A percentile compares a stretch with the other conserved stretches of the same genome.
Evolutionary conservation across 257 asterid genomes (phyloP).

Genomic region (Plantago elongata): DNA sequence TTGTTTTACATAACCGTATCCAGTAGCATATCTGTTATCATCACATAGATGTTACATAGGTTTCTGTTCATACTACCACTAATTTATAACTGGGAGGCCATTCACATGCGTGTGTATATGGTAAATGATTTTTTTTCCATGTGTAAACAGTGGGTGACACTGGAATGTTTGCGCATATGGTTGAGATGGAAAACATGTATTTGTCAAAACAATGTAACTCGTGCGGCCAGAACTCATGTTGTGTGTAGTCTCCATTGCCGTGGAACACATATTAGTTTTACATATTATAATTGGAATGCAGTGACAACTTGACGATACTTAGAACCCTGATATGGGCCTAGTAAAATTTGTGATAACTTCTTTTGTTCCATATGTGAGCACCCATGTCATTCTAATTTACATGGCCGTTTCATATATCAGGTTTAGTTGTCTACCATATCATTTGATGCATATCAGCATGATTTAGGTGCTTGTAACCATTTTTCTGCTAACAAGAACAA

Average conservation of each 20-base stretch:
- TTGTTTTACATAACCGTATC: too few relatives aligned
- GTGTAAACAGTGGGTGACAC: neutral
- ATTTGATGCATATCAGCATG: conserved; percentile 11
- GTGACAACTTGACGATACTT: conserved; percentile 1
- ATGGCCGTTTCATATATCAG: conserved; percentile 15
- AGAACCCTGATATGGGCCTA: conserved; percentile 11
- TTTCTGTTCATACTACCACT: neutral
- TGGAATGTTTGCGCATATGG: conserved; percentile 4
- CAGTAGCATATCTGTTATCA: too few relatives aligned
- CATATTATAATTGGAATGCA: conserved; percentile 11
- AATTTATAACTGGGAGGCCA: neutral
- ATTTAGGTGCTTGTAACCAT: neutral
- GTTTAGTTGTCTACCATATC: conserved; percentile 1
- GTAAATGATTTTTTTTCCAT: neutral
- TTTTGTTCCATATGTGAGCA: neutral
- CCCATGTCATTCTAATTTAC: neutral
- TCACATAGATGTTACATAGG: too few relatives aligned
- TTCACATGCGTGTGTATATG: neutral
- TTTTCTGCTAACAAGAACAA: conserved; percentile 9
- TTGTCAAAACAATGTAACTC: neutral
- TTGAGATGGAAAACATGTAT: conserved; percentile 17
- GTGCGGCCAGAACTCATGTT: neutral
- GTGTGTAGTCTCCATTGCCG: neutral
- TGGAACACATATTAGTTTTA: neutral
- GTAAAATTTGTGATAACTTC: conserved; percentile 4